phyloP scores from a whole-genome alignment of 805 yeast genomes.

The Teunomyces barrocoloradensis region DNA sequence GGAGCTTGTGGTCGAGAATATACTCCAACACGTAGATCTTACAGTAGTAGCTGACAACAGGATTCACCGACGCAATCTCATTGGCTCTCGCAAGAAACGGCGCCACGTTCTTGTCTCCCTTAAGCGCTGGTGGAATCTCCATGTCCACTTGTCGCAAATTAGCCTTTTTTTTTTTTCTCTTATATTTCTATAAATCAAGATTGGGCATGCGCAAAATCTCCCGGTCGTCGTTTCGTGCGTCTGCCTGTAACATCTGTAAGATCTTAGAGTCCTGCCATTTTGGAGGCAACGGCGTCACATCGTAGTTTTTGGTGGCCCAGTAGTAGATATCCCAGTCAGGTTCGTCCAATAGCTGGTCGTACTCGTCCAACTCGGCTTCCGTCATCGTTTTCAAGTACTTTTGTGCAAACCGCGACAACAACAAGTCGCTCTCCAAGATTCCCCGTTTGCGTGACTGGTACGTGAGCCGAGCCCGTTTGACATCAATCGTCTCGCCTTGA shows the following conservation, averaged over 20 bases:
- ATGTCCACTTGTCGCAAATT: background rate
- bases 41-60: slow-evolving; percentile 72
- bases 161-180: no score
- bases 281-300: slow-evolving; percentile 82
- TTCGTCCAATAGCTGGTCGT: slow-evolving; percentile 81
- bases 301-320: slow-evolving; percentile 89
- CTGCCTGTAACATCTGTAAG: slow-evolving; percentile 63
- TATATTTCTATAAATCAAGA: background rate
- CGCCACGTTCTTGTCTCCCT: slow-evolving; percentile 38
- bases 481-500: slow-evolving; percentile 65
- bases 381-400: slow-evolving; percentile 59
- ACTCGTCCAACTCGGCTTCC: slow-evolving; percentile 72
- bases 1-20: slow-evolving; percentile 60
- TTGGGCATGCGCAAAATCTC: slow-evolving; percentile 84
- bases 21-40: slow-evolving; percentile 66
- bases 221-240: slow-evolving; percentile 68
- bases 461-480: slow-evolving; percentile 79
- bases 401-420: slow-evolving; percentile 83
- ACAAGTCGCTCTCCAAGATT: slow-evolving; percentile 85
- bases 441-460: slow-evolving; percentile 96
- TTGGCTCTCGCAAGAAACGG: slow-evolving; percentile 53
- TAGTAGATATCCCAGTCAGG: slow-evolving; percentile 99
- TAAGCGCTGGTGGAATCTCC: slow-evolving; percentile 24
- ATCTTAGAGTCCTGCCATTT: slow-evolving; percentile 73
- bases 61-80: slow-evolving; percentile 58